Evolutionary conservation across 306 rosid genomes (phyloP), one percentile per base, ranked within the genome.

Genomic region (Lithocarpus polystachyus): DNA sequence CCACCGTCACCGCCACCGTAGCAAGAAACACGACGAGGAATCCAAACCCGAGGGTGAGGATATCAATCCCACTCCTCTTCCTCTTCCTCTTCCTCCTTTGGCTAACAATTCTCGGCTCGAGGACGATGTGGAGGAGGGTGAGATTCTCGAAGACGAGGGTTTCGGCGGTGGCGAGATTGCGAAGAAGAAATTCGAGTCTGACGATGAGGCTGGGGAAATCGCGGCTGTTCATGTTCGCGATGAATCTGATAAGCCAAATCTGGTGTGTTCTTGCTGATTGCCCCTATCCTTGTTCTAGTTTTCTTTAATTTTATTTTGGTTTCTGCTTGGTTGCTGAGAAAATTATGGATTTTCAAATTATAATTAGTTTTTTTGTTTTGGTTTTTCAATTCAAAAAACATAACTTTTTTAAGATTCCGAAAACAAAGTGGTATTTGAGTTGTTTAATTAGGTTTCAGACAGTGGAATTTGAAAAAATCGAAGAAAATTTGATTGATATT

Each of bases 91-190:
- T 17, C 79, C 76, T 48, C 60, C 77, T 55, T 62, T 74, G 68
- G 68, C 45, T 20, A 33, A 31, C 6, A 76, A 37, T 60, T 57
- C 74, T 74, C 81, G 68, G 18, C 85, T 77, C 2, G 89, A 82
- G 1, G 96, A 92, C 51, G 98, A 94, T 19, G 89, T 94, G 9
- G 98, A 94, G 86, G 98, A 94, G 82, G 98, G 98, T 73, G 98
- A 94, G 86, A 94, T 94, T 87, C 94, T 92, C 29, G 97, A 92
- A 53, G 98, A 92, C 69, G 90, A 84, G 6, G 87, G 88, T 77
- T 64, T 71, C 19, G 29, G 18, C 19, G 79, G 74, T n/a, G 87
- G 81, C 29, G 72, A 75, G 75, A 72, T 80, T 82, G 79, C 75
- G 68, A 80, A 55, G 51, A 83, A 68, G 56, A 76, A 52, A n/a